Evolutionary conservation across 306 rosid genomes (phyloP), one percentile per base, ranked within the genome.

Genomic region (Pyrus betulifolia): DNA sequence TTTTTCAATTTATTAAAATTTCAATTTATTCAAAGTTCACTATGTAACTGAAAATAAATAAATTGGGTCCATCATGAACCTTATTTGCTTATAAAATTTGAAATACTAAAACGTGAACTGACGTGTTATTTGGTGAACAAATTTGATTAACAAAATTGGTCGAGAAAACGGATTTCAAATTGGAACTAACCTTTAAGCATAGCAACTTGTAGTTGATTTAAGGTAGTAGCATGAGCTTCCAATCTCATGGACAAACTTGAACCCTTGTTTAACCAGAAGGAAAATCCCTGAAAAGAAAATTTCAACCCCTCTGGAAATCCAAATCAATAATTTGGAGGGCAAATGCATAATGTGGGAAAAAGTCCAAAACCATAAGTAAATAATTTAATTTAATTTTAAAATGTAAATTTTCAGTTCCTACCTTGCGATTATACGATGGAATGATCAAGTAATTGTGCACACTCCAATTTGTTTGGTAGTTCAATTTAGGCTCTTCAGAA

Each of bases 221-320:
- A 15, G 57, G 14, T 63, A 51, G 79, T 79, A n/a, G 83, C 74
- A 2, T 79, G 88, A 79, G 92, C 88, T 82, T 90, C 89, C 89
- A 87, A 82, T 76, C 86, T 89, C 81, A 87, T 71, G 58, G 46
- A 72, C 22, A 93, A 80, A 9, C 69, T 85, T 14, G 97, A 90
- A 67, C 97, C 97, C 72, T 82, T 79, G 85, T 90, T 93, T 71
- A 90, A 65, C 96, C 97, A 93, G 78, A 85, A 69, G 27, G 90
- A 84, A 87, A 79, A 86, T 2, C 91, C 92, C 97, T 89, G 84
- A 49, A 71, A 23, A 30, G 8, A 69, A 25, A 38, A 38, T 3
- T 49, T 71, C 74, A 76, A 69, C n/a, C 74, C 49, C 65, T 74
- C 76, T 49, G 33, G 21, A 63, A 19, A 59, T 40, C 51, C 30